Percentiles rank a stretch among this genome's conserved stretches.
These are phyloP conservation scores for Globisporangium canariense DNA, from an alignment of 352 stramenopile genomes.

Conservation along the genomic window DNA sequence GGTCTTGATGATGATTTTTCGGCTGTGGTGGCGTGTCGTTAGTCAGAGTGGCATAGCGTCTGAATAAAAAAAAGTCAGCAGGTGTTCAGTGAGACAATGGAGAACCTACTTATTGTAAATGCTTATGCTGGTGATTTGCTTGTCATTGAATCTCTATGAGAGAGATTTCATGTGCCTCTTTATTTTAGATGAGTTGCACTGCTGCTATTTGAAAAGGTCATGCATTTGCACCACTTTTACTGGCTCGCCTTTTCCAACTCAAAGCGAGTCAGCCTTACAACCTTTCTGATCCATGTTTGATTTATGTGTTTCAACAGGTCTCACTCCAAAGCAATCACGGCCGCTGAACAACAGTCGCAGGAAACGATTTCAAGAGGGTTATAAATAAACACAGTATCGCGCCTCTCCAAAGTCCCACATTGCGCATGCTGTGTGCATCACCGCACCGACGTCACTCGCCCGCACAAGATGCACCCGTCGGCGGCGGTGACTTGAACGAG, in stretches of 20 bases:
- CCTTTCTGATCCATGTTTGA: neutral
- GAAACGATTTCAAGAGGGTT: no score
- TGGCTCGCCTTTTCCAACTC: constrained; percentile 2
- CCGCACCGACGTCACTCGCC: neutral
- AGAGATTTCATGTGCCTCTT: no score
- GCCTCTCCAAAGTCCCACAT: neutral
- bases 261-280: neutral
- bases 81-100: neutral
- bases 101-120: neutral
- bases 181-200: no score
- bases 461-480: no score
- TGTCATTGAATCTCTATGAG: neutral
- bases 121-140: neutral
- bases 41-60: constrained; percentile 2
- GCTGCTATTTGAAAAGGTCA: no score
- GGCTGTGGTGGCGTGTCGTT: neutral
- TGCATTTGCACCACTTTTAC: no score
- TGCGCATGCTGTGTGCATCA: neutral
- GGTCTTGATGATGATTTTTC: neutral
- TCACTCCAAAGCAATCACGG: no score
- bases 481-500: no score
- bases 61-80: constrained; percentile 3
- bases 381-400: no score
- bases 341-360: no score
- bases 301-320: no score